Base-by-base conservation (phyloP, 345 rosid genomes). In the Arabis alpina region DNA sequence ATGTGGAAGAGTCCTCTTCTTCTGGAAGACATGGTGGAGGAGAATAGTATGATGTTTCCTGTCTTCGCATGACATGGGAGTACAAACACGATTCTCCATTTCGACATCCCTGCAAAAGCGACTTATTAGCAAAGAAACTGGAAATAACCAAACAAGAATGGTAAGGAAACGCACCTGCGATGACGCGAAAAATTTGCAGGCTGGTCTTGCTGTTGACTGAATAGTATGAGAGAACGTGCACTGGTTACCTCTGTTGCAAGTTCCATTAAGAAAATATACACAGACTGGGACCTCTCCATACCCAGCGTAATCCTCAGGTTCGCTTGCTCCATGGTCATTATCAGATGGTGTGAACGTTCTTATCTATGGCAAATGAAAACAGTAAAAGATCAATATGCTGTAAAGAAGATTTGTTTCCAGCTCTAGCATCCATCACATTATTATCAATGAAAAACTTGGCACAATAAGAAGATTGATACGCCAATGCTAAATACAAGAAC, bases 141-240 rank as follows among this genome's bases (percentile, higher is more conserved):
- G 16, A 45, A 53, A 71, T 39, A 72, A 24, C 28, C 16, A 19
- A 64, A 32, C 73, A 13, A 42, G 36, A 54, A 57, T 60, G 39
- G 48, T 52, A 68, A 72, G 36, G 5, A 3, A 23, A 73, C 8
- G 63, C 75, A 93, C 97, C 93, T 93, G 81, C 77, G 82, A 74
- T 73, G 97, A 79, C 72, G 81, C 74, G 75, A 88, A 81, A 76
- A 79, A 93, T 65, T 68, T 88, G 90, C 98, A 90, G 10, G 82
- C 48, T 45, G 92, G 85, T 69, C 79, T 80, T 79, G 23, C 23
- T 19, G 76, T 80, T 53, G 87, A 90, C 75, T 81, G 76, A 73
- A 79, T 68, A 47, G 85, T 80, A 81, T 93, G 98, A 72, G 94
- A 82, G 81, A 82, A 93, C n/a, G 60, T 27, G 77, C 98, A 93